Percentiles rank a stretch among this genome's conserved stretches.
Evolutionary conservation across 371 early-diverging fungal species (phyloP).

Genomic region (Cladochytrium tenue): DNA sequence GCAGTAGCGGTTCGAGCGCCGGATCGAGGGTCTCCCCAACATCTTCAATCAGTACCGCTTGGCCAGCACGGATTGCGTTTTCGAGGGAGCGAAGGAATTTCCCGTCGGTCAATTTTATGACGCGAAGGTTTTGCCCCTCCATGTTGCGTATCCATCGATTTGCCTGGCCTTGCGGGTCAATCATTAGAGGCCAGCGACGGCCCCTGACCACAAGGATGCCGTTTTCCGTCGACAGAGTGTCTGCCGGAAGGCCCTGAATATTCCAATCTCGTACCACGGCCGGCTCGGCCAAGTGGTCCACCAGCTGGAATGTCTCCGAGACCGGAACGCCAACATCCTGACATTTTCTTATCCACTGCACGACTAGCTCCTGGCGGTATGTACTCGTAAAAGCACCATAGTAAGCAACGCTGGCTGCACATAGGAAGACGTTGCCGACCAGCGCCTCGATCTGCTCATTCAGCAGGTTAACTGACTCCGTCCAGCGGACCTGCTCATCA

Average conservation of each 20-base stretch:
- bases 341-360: constrained; percentile 35
- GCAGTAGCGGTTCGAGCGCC: constrained; percentile 43
- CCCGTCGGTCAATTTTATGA: constrained; percentile 42
- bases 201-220: constrained; percentile 47
- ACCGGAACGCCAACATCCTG: constrained; percentile 42
- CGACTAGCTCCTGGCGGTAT: constrained; percentile 37
- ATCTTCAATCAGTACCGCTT: constrained; percentile 47
- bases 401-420: constrained; percentile 43
- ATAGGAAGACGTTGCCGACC: constrained; percentile 45
- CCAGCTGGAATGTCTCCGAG: constrained; percentile 36
- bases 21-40: constrained; percentile 49
- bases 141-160: constrained; percentile 49
- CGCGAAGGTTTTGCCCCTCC: constrained; percentile 39
- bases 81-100: constrained; percentile 46
- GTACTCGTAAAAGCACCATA: constrained; percentile 45
- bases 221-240: constrained; percentile 46
- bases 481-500: constrained; percentile 52
- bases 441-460: constrained; percentile 37
- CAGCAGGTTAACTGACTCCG: constrained; percentile 39
- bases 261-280: constrained; percentile 50
- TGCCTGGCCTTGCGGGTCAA: constrained; percentile 54
- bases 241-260: constrained; percentile 50
- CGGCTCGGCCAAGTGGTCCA: constrained; percentile 41
- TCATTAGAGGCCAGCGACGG: constrained; percentile 53
- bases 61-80: constrained; percentile 46